Evolutionary conservation across 495 filamentous ascomycete genomes (phyloP).

Genomic region (Recurvomyces mirabilis): DNA sequence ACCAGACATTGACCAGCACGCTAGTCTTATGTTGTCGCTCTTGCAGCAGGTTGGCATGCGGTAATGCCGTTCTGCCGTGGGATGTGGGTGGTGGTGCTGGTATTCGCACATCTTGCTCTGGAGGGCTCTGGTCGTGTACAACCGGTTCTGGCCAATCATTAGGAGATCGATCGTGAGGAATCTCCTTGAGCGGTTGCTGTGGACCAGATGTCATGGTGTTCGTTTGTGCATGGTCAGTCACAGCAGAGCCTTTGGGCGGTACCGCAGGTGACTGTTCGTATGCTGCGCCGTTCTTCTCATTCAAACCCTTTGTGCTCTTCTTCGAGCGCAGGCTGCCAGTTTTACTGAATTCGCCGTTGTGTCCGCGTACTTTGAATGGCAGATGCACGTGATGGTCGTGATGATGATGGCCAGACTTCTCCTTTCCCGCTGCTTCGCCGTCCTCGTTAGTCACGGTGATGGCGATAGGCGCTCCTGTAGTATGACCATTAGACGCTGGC

Average conservation of each 20-base stretch:
- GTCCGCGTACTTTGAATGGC: constrained; percentile 23
- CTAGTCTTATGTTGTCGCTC: constrained; percentile 28
- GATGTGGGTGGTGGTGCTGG: constrained; percentile 32
- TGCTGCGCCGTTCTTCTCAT: constrained; percentile 7
- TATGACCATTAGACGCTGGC: not conserved
- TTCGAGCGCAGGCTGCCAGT: constrained; percentile 5
- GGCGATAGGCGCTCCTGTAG: constrained; percentile 13
- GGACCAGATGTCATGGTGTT: constrained; percentile 3
- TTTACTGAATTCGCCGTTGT: constrained; percentile 12
- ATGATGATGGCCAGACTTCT: constrained; percentile 16
- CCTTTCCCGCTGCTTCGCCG: constrained; percentile 18
- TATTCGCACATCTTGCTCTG: constrained; percentile 42
- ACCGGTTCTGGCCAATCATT: constrained; percentile 33
- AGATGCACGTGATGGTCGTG: constrained; percentile 23
- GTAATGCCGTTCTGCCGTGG: constrained; percentile 19
- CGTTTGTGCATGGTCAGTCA: not conserved
- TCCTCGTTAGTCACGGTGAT: constrained; percentile 34
- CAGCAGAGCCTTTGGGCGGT: constrained; percentile 1
- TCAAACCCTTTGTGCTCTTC: constrained; percentile 5
- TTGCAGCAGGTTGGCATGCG: constrained; percentile 24
- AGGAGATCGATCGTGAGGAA: constrained; percentile 41
- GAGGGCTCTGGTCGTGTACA: constrained; percentile 40
- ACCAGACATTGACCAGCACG: constrained; percentile 70
- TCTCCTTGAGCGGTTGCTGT: constrained; percentile 34
- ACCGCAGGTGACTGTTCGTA: not conserved